phyloP scores from a whole-genome alignment of 352 stramenopile genomes.

The Pythium insidiosum region DNA sequence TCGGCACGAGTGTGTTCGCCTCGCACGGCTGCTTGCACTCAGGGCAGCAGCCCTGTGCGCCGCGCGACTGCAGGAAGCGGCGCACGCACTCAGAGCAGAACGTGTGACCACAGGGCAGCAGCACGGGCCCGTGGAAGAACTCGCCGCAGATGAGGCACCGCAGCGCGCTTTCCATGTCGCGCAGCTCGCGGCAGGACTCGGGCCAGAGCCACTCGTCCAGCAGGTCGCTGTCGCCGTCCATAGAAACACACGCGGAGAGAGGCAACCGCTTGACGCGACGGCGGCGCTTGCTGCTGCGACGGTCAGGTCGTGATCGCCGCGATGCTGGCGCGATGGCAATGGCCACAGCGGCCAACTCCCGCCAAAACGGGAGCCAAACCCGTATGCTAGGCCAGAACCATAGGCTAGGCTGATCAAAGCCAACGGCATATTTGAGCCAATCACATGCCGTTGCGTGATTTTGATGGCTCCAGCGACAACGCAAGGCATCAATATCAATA shows the following conservation, averaged over 20 bases:
- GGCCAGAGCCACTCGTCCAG: conserved; percentile 81
- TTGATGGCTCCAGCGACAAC: conserved; percentile 1
- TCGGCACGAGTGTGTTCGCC: conserved; percentile 50
- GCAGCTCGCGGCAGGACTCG: conserved; percentile 36
- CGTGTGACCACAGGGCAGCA: conserved; percentile 69
- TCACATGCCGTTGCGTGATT: conserved; percentile 2
- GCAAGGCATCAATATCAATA: too few relatives aligned
- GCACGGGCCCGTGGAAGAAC: conserved; percentile 74
- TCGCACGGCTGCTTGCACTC: conserved; percentile 70
- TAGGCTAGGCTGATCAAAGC: too few relatives aligned
- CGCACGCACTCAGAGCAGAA: conserved; percentile 84
- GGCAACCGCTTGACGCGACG: too few relatives aligned
- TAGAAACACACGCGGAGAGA: too few relatives aligned
- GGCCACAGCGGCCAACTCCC: conserved; percentile 14
- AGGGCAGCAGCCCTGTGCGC: conserved; percentile 63
- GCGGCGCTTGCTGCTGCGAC: conserved; percentile 2
- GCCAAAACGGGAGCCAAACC: conserved; percentile 6
- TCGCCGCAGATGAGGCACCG: conserved; percentile 81
- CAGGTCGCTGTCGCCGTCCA: conserved; percentile 7
- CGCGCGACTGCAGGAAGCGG: conserved; percentile 65
- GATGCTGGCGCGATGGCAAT: neutral
- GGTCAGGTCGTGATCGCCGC: neutral
- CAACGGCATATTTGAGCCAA: conserved; percentile 18
- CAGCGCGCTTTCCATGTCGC: conserved; percentile 64
- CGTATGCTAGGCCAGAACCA: too few relatives aligned